phyloP scores from a whole-genome alignment of 2,329 filamentous ascomycete species.

The Polychaeton citri region DNA sequence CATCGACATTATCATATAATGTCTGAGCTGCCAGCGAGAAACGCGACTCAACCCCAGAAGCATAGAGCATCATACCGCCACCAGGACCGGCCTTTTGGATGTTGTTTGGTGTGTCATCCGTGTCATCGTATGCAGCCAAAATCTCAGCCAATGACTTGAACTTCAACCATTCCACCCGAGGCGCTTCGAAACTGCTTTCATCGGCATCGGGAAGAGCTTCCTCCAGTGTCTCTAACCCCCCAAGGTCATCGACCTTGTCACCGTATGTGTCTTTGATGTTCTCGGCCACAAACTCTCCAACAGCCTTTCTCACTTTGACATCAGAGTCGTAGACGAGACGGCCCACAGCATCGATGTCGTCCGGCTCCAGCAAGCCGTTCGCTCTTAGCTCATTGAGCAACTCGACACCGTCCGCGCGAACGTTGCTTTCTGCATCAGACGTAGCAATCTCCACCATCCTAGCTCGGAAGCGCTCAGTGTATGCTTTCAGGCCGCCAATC shows the following conservation, averaged over 20 bases:
- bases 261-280: slow-evolving; percentile 75
- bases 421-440: slow-evolving; percentile 65
- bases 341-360: slow-evolving; percentile 80
- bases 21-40: slow-evolving; percentile 77
- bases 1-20: slow-evolving; percentile 67
- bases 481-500: slow-evolving; percentile 64
- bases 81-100: slow-evolving; percentile 28
- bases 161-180: slow-evolving; percentile 74
- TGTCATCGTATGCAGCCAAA: slow-evolving; percentile 63
- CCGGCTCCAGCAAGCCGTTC: slow-evolving; percentile 75
- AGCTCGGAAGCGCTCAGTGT: slow-evolving; percentile 80
- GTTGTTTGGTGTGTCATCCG: slow-evolving; percentile 32
- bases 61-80: slow-evolving; percentile 39
- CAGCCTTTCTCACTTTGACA: slow-evolving; percentile 69
- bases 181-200: slow-evolving; percentile 45
- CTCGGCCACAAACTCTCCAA: slow-evolving; percentile 79
- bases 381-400: slow-evolving; percentile 72
- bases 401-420: slow-evolving; percentile 68
- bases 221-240: slow-evolving; percentile 62
- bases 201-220: slow-evolving; percentile 64
- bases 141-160: slow-evolving; percentile 83
- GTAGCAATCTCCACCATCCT: slow-evolving; percentile 88
- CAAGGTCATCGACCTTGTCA: slow-evolving; percentile 67
- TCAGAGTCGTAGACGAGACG: slow-evolving; percentile 84
- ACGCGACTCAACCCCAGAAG: slow-evolving; percentile 59